Conservation (phyloP, 768 basidiomycete genomes). For the Suillus alpinus region DNA sequence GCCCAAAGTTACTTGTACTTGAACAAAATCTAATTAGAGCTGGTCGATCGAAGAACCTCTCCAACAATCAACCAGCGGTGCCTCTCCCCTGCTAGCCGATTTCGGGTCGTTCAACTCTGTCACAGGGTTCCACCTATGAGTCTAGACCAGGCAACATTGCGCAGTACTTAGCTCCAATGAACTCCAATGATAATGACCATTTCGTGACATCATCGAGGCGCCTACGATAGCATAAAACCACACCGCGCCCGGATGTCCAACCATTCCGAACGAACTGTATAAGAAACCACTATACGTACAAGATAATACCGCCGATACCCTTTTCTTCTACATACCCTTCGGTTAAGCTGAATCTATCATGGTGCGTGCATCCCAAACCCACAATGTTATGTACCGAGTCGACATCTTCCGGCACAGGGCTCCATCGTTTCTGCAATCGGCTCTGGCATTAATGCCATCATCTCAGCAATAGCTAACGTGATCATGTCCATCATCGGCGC, state of each 20-base stretch:
- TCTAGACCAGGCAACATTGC: not conserved
- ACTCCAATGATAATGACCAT: not conserved
- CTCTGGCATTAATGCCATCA: constrained; percentile 51
- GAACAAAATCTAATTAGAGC: not conserved
- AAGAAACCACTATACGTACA: not conserved
- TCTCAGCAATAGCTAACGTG: constrained; percentile 56
- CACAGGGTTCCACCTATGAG: not conserved
- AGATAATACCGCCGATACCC: not conserved
- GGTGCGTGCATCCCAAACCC: constrained; percentile 1
- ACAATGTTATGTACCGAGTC: not conserved
- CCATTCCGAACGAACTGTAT: not conserved
- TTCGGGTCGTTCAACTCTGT: not conserved
- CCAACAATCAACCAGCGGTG: constrained; percentile 8
- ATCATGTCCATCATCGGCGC: constrained; percentile 51
- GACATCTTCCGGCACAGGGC: constrained; percentile 37
- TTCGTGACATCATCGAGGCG: not conserved
- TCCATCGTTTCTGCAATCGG: constrained; percentile 65
- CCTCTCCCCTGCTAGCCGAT: constrained; percentile 1
- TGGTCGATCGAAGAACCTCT: too few species aligned
- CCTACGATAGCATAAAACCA: not conserved
- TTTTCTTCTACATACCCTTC: not conserved
- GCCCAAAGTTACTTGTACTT: too few species aligned
- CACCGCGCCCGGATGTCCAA: not conserved
- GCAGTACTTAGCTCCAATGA: not conserved
- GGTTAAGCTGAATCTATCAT: not conserved